A percentile compares a stretch with the other conserved stretches of the same genome.
Evolutionary conservation across 129 eudicot species (phyloP).

Genomic region (Heracleum sosnowskyi): DNA sequence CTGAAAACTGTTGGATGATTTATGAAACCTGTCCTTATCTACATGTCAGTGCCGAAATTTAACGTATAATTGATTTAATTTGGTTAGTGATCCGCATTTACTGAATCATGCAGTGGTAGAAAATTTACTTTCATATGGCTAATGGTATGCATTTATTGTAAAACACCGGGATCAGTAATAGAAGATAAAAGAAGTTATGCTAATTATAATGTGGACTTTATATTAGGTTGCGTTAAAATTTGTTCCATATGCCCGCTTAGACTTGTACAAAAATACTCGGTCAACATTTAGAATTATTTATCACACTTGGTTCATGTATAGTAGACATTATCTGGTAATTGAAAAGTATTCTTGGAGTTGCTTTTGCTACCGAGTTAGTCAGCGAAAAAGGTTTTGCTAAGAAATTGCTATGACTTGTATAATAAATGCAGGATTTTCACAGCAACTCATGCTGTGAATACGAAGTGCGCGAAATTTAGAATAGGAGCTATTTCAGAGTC

Average conservation of each 20-base stretch:
- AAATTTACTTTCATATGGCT: neutral
- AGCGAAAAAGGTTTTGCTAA: neutral
- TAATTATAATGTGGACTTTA: neutral
- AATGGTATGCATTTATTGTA: neutral
- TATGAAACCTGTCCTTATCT: neutral
- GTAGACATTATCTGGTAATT: neutral
- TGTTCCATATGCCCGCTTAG: neutral
- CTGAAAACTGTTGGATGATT: neutral
- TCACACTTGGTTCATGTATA: neutral
- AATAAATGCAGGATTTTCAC: constrained; percentile 62
- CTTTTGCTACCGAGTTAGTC: neutral
- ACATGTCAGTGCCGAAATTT: neutral
- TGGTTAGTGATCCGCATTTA: neutral
- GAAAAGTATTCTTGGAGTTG: neutral
- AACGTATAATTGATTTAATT: neutral
- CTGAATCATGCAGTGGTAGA: neutral
- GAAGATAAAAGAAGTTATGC: neutral
- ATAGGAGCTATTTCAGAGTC: constrained; percentile 64
- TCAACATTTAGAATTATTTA: neutral
- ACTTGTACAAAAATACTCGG: neutral
- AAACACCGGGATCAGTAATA: neutral
- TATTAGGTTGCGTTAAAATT: neutral
- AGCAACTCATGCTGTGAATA: constrained; percentile 80
- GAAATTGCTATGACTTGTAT: neutral
- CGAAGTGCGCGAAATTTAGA: constrained; percentile 55